phyloP scores from a whole-genome alignment of 805 yeast species.

The Zygosaccharomyces gambellarensis region DNA sequence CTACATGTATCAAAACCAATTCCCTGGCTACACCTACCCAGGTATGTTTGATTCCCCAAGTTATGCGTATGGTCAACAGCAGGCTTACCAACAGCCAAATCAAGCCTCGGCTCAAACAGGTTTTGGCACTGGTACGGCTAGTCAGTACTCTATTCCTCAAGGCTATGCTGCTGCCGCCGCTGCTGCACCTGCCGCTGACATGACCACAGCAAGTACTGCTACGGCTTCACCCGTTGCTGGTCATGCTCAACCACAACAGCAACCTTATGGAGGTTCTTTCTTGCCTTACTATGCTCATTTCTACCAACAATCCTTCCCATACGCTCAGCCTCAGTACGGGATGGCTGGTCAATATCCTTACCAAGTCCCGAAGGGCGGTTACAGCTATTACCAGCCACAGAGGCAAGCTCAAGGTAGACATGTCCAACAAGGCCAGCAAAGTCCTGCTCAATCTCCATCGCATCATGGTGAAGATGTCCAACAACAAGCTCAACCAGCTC shows the following conservation, averaged over 20 bases:
- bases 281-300: slow-evolving; percentile 36
- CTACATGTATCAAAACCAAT: slow-evolving; percentile 36
- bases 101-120: slow-evolving; percentile 15
- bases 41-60: slow-evolving; percentile 35
- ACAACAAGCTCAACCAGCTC: slow-evolving; percentile 12
- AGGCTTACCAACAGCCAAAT: slow-evolving; percentile 22
- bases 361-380: slow-evolving; percentile 29
- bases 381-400: slow-evolving; percentile 28
- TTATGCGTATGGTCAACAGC: slow-evolving; percentile 31
- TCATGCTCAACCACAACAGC: slow-evolving; percentile 28
- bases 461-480: slow-evolving; percentile 14
- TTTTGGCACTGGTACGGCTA: slow-evolving; percentile 15
- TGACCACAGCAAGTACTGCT: slow-evolving; percentile 22
- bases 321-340: slow-evolving; percentile 36
- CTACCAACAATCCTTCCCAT: slow-evolving; percentile 36
- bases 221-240: slow-evolving; percentile 26
- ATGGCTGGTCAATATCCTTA: slow-evolving; percentile 33
- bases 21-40: slow-evolving; percentile 36
- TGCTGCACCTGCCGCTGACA: slow-evolving; percentile 22
- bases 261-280: slow-evolving; percentile 32
- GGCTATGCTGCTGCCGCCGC: slow-evolving; percentile 22
- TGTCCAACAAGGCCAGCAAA: slow-evolving; percentile 15
- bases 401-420: slow-evolving; percentile 23
- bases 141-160: slow-evolving; percentile 24
- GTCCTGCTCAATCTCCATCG: slow-evolving; percentile 17